Base-by-base conservation (phyloP, 768 basidiomycete genomes). In the Tulasnella calospora region DNA sequence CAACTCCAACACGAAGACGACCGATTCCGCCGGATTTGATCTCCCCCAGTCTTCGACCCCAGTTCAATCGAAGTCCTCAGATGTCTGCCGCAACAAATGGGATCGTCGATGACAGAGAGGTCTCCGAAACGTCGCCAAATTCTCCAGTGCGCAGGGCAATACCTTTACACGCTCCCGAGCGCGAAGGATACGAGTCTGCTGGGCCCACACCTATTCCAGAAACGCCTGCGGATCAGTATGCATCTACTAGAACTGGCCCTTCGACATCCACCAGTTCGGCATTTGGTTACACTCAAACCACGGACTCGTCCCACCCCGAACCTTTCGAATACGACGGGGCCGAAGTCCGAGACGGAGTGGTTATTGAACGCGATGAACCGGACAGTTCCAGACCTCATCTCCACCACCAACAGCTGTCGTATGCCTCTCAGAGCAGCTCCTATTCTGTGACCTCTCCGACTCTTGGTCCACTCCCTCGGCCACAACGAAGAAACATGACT, bases 401-500 rank as follows among this genome's bases (percentile, higher is more conserved):
- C n/a, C 72, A 21, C 30, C 36, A 74, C 35, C 36, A 27, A 55
- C 38, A 72, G 77, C 8, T 55, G 40, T 41, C 69, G n/a, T 38
- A 55, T 55, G n/a, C 8, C 12, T 38, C 57, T 35, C 38, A 83
- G 87, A 21, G 87, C 88, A 6, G 88, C 88, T 67, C 83, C 89
- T n/a, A 88, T 88, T 77, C 80, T 80, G 83, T 82, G 78, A 83
- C 86, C 78, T 71, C 51, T 67, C 67, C 46, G 44, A 55, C 44
- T 30, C 23, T 75, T 19, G 21, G 38, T 7, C 46, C 46, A 17
- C 55, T 38, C 35, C 74, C 74, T 75, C 38, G 38, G 12, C 44
- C 51, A 12, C 38, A 30, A 75, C 4, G 38, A 41, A 40, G 74
- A 30, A 75, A 74, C 44, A n/a, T 33, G 30, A 74, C 9, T 38